Percentiles rank a stretch among this genome's conserved stretches.
Evolutionary conservation across 2,329 filamentous ascomycete species (phyloP).

Genomic region (Neocatenulostroma microsporum): DNA sequence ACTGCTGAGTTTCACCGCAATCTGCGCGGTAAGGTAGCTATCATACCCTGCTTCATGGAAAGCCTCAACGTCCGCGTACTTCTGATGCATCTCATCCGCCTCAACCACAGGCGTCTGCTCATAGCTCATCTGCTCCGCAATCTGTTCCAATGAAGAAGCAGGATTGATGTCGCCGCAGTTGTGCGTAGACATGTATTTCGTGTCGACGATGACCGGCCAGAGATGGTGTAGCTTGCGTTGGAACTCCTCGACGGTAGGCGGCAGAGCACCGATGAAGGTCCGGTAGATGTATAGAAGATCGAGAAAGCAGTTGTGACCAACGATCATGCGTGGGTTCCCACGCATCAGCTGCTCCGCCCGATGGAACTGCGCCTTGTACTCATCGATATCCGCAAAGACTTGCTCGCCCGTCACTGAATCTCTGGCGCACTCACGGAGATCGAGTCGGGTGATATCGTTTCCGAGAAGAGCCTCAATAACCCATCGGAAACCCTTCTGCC

Average conservation of each 20-base stretch:
- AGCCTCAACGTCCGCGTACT: conserved; percentile 35
- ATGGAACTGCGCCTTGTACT: conserved; percentile 32
- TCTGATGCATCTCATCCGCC: conserved; percentile 29
- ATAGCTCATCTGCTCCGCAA: conserved; percentile 36
- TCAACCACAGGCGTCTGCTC: conserved; percentile 36
- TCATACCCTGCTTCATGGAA: conserved; percentile 58
- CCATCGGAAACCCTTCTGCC: conserved; percentile 45
- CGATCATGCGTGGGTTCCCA: conserved; percentile 43
- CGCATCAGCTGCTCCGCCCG: conserved; percentile 37
- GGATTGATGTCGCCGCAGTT: conserved; percentile 47
- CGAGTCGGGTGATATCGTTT: conserved; percentile 30
- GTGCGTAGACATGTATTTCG: conserved; percentile 56
- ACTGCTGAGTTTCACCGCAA: conserved; percentile 49
- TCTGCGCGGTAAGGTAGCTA: conserved; percentile 52
- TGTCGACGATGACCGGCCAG: conserved; percentile 55
- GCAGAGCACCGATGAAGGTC: conserved; percentile 54
- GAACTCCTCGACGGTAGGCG: conserved; percentile 49
- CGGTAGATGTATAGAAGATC: conserved; percentile 58
- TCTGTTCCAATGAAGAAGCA: conserved; percentile 41
- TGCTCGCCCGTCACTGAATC: conserved; percentile 28
- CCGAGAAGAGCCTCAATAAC: conserved; percentile 41
- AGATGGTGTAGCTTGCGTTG: conserved; percentile 42
- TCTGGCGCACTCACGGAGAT: conserved; percentile 31
- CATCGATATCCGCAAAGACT: conserved; percentile 29
- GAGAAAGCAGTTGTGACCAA: conserved; percentile 59